Evolutionary conservation across 176 grass and related monocot species (phyloP), one percentile per base, ranked within the genome.

Genomic region (Dactylis glomerata): DNA sequence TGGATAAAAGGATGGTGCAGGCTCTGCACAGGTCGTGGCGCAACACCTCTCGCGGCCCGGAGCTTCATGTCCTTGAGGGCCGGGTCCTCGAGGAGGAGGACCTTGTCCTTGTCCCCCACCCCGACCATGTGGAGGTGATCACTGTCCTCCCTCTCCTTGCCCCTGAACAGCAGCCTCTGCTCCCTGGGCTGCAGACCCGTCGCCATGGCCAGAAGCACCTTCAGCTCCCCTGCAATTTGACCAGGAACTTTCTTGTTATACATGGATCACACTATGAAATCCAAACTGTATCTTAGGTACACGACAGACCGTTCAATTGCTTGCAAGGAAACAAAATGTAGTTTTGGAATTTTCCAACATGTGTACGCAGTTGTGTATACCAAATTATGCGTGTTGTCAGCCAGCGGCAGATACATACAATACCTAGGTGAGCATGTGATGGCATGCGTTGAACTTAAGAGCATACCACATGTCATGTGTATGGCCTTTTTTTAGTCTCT

Each of bases 161-260:
- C 91, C 85, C 82, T 96, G 86, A 99, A 99, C 49, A 99, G 36
- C 23, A 99, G 81, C 89, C 90, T 94, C 87, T 99, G 91, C 82
- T 96, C 93, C 68, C 75, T 85, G 5, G 96, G 88, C 82, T 96
- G 88, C 45, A 99, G 74, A 24, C 91, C 96, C 44, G 91, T 90
- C 44, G 89, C 75, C 86, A 91, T 86, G 57, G 89, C 79, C 62
- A 96, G 15, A 22, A 87, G 70, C 54, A 90, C 83, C 93, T 99
- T 99, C 88, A 96, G 78, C 14, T 94, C 91, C 23, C 93, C 96
- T 99, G 83, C 52, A 87, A 75, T 72, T 27, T 68, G 37, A 73
- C 11, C 30, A 47, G 33, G 12, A 24, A 65, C 7, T 2, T 73
- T 76, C 24, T 13, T 64, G 57, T 56, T 50, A 70, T 31, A 88